phyloP scores from a whole-genome alignment of 352 stramenopile genomes.

The Pythium guiyangense region DNA sequence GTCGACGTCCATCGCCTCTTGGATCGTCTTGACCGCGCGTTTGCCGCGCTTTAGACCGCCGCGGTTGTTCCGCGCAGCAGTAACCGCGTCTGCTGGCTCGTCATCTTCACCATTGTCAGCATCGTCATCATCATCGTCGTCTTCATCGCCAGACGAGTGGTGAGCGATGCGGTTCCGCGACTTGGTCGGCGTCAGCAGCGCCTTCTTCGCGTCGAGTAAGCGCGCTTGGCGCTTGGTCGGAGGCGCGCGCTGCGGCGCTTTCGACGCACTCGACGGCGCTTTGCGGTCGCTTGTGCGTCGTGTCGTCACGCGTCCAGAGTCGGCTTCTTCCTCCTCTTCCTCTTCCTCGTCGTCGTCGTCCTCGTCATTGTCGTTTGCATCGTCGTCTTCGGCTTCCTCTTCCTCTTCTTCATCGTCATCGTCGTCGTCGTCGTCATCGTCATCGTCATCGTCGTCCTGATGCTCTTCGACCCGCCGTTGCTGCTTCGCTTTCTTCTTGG shows the following conservation, averaged over 20 bases:
- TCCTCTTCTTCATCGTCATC: conserved; percentile 19
- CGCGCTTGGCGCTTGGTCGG: conserved; percentile 21
- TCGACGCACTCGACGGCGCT: conserved; percentile 16
- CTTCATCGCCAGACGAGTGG: conserved; percentile 14
- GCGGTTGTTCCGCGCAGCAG: conserved; percentile 6
- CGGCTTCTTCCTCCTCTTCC: conserved; percentile 18
- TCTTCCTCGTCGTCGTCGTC: conserved; percentile 27
- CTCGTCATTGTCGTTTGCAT: conserved; percentile 13
- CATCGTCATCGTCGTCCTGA: conserved; percentile 39
- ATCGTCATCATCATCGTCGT: conserved; percentile 11
- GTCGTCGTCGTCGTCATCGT: conserved; percentile 30
- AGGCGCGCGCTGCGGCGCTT: conserved; percentile 15
- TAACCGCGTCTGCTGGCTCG: not conserved
- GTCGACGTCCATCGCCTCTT: no score
- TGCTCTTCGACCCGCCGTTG: conserved; percentile 22
- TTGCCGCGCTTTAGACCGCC: not conserved
- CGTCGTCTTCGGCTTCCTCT: conserved; percentile 13
- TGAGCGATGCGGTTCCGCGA: conserved; percentile 13
- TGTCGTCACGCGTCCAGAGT: conserved; percentile 12
- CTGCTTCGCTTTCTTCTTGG: conserved; percentile 23
- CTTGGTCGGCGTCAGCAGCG: conserved; percentile 11
- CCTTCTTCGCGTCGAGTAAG: conserved; percentile 12
- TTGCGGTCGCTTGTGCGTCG: conserved; percentile 29
- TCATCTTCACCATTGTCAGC: conserved; percentile 6
- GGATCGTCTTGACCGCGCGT: not conserved